These are phyloP conservation scores for Tetrapisispora phaffii DNA, from an alignment of 805 yeast genomes.

Conservation along the genomic window DNA sequence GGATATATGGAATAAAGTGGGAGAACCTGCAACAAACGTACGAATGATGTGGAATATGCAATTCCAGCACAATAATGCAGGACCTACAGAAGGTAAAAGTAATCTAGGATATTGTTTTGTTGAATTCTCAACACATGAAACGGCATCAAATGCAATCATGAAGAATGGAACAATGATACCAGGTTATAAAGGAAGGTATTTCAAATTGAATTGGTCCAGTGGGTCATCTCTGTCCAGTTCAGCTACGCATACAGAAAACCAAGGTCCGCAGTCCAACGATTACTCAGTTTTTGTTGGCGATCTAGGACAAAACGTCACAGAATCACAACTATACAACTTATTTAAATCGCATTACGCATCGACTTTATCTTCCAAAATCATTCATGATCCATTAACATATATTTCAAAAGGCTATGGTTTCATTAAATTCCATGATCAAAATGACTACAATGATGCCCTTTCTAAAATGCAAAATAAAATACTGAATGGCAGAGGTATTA, in stretches of 20 bases:
- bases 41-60: constrained; percentile 59
- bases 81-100: constrained; percentile 18
- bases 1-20: constrained; percentile 59
- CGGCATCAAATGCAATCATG: constrained; percentile 56
- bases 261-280: background rate
- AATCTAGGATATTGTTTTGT: constrained; percentile 77
- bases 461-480: constrained; percentile 73
- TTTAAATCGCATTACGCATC: constrained; percentile 66
- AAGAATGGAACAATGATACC: constrained; percentile 66
- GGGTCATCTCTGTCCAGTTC: constrained; percentile 1
- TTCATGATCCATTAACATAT: constrained; percentile 62
- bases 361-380: constrained; percentile 65
- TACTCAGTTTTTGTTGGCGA: constrained; percentile 78
- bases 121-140: constrained; percentile 51
- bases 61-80: background rate
- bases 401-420: constrained; percentile 82
- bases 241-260: background rate
- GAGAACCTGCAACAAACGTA: constrained; percentile 50
- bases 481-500: constrained; percentile 63
- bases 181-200: constrained; percentile 38
- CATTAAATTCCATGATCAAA: constrained; percentile 59
- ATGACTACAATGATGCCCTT: constrained; percentile 63
- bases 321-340: constrained; percentile 49
- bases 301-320: constrained; percentile 63
- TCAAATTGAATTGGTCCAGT: constrained; percentile 77